Conservation (phyloP, 257 asterid genomes). For the Petunia secreta region DNA sequence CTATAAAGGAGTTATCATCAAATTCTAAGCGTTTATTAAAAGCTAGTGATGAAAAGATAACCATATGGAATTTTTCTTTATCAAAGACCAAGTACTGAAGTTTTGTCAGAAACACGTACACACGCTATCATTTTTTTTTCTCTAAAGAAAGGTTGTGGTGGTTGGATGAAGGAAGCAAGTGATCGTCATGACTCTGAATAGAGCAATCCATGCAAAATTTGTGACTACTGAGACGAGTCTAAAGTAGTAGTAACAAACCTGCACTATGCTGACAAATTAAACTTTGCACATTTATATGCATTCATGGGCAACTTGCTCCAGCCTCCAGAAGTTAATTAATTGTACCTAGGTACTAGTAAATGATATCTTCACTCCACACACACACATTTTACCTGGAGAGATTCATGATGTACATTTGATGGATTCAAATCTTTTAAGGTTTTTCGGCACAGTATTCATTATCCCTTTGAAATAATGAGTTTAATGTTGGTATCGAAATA, state of each 20-base stretch:
- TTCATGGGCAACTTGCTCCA: constrained; percentile 24
- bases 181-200: constrained; percentile 19
- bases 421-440: too few relatives aligned
- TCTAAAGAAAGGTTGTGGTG: too few relatives aligned
- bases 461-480: too few relatives aligned
- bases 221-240: constrained; percentile 33
- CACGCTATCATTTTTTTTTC: neutral
- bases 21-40: neutral
- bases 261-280: constrained; percentile 27
- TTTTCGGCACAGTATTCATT: too few relatives aligned
- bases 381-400: neutral
- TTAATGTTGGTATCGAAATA: too few relatives aligned
- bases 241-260: constrained; percentile 6
- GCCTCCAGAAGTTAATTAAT: constrained; percentile 12
- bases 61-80: neutral
- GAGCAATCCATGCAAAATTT: constrained; percentile 39
- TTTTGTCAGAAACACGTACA: neutral
- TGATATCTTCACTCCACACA: too few relatives aligned
- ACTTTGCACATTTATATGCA: constrained; percentile 12
- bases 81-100: neutral
- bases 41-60: neutral
- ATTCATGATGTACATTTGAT: neutral
- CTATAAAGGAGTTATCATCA: neutral
- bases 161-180: too few relatives aligned
- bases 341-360: neutral